Conservation (phyloP, 169 alveolate species). For the Plasmodium fragile region DNA sequence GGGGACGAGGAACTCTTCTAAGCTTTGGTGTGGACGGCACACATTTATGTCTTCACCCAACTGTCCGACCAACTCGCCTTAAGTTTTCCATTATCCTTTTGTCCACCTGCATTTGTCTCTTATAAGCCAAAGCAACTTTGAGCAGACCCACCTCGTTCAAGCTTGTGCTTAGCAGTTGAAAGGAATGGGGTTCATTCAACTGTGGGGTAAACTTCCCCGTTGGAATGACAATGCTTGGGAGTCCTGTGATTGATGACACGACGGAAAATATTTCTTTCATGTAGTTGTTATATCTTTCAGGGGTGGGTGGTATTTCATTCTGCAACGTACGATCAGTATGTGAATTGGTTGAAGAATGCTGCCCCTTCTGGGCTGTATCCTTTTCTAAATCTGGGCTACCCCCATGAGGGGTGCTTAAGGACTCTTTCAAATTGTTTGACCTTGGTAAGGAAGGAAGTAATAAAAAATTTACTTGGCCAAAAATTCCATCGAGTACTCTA, state of each 20-base stretch:
- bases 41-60: not conserved
- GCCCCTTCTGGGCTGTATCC: not conserved
- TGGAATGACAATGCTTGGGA: conserved; percentile 58
- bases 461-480: conserved; percentile 17
- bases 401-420: not conserved
- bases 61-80: not conserved
- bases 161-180: conserved; percentile 13
- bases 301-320: not conserved
- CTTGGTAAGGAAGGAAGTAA: conserved; percentile 61
- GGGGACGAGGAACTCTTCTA: conserved; percentile 62
- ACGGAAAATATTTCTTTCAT: conserved; percentile 60
- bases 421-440: conserved; percentile 35
- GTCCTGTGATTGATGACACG: conserved; percentile 42
- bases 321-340: too few species aligned
- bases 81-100: conserved; percentile 23
- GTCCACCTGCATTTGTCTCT: conserved; percentile 26
- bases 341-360: not conserved
- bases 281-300: conserved; percentile 23
- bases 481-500: not conserved
- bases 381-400: not conserved
- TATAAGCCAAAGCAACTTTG: conserved; percentile 60
- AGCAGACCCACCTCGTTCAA: conserved; percentile 32
- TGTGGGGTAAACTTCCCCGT: conserved; percentile 42
- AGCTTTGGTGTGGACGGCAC: not conserved
- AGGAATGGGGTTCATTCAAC: conserved; percentile 48